These are phyloP conservation scores for Lenzites betulinus DNA, from an alignment of 768 basidiomycete genomes.

Conservation along the genomic window DNA sequence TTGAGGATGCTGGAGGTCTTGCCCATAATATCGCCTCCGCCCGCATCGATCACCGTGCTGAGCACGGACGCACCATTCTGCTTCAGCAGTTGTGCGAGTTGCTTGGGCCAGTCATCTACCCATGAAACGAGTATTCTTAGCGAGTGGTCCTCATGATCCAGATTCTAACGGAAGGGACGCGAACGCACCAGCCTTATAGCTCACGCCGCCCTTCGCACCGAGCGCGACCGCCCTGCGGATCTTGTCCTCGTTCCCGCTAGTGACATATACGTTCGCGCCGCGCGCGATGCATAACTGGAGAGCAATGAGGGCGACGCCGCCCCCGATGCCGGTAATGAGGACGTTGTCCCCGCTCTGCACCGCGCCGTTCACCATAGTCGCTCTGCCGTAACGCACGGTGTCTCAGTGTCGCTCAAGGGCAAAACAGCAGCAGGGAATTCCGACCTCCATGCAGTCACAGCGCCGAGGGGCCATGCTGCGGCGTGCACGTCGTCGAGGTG, in stretches of 20 bases:
- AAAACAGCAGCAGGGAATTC: constrained; percentile 25
- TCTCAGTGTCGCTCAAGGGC: neutral
- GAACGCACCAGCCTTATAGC: constrained; percentile 61
- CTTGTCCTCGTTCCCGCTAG: constrained; percentile 70
- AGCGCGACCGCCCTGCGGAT: constrained; percentile 63
- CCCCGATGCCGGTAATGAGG: constrained; percentile 81
- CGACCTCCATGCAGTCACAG: constrained; percentile 84
- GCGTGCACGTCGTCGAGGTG: constrained; percentile 69
- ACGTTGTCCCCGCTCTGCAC: constrained; percentile 68
- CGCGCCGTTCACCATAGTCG: constrained; percentile 62
- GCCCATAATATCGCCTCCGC: constrained; percentile 43
- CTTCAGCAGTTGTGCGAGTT: constrained; percentile 37
- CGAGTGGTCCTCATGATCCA: no score
- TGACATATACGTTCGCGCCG: constrained; percentile 82
- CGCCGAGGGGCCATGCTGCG: constrained; percentile 78
- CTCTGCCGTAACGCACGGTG: constrained; percentile 43
- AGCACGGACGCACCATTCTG: constrained; percentile 28
- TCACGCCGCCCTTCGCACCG: constrained; percentile 78
- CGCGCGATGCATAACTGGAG: constrained; percentile 75
- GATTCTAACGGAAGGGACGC: no score
- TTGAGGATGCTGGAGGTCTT: constrained; percentile 39
- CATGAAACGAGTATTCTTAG: neutral
- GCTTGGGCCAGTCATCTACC: constrained; percentile 37
- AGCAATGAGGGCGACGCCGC: constrained; percentile 78
- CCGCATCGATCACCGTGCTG: constrained; percentile 48